phyloP scores from a whole-genome alignment of 768 basidiomycete genomes.

The Phaeotremella fagi region DNA sequence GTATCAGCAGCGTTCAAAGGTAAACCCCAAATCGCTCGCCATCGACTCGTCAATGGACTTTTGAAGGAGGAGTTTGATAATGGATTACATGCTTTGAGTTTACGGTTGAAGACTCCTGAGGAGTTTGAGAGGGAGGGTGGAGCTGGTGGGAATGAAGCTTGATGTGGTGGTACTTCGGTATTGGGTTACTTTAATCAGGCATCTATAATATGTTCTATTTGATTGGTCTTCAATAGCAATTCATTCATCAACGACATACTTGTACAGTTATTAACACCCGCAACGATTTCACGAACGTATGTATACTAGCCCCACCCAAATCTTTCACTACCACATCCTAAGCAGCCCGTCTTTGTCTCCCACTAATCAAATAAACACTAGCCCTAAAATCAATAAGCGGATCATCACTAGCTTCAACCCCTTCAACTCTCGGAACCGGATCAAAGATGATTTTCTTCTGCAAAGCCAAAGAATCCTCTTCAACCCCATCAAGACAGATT shows the following conservation, averaged over 20 bases:
- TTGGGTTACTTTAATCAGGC: neutral
- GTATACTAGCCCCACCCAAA: neutral
- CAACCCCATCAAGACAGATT: slow-evolving; percentile 6
- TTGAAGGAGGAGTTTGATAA: slow-evolving; percentile 50
- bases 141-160: neutral
- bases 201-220: neutral
- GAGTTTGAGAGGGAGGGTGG: slow-evolving; percentile 47
- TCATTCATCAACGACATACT: no score
- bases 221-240: no score
- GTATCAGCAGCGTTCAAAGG: slow-evolving; percentile 38
- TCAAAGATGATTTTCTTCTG: slow-evolving; percentile 31
- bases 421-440: slow-evolving; percentile 25
- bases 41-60: slow-evolving; percentile 50
- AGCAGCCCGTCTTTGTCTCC: slow-evolving; percentile 18
- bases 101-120: slow-evolving; percentile 48
- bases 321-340: neutral
- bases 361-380: slow-evolving; percentile 24
- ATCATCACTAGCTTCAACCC: slow-evolving; percentile 24
- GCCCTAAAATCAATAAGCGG: slow-evolving; percentile 28
- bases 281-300: no score
- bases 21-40: slow-evolving; percentile 48
- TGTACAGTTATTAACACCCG: no score
- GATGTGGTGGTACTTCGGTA: neutral
- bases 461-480: slow-evolving; percentile 6
- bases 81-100: slow-evolving; percentile 51